Conservation (phyloP, 768 basidiomycete genomes). For the Pleurotus giganteus region DNA sequence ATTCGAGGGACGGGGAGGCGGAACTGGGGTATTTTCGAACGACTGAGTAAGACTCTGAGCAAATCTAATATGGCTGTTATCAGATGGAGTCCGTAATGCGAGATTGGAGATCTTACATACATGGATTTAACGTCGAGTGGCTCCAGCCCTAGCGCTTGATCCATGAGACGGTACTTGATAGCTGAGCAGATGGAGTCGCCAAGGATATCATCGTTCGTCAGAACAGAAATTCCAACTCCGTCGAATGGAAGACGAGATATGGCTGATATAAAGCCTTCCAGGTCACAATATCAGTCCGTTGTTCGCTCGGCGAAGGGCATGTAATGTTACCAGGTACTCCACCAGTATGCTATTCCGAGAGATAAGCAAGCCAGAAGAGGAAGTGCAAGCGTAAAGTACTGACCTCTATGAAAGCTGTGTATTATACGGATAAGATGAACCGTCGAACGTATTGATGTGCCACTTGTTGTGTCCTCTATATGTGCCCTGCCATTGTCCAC, state of each 20-base stretch:
- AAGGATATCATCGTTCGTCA: constrained; percentile 24
- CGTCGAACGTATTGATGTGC: too few relatives aligned
- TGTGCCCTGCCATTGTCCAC: too few relatives aligned
- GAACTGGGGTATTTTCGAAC: neutral
- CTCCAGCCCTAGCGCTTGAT: constrained; percentile 19
- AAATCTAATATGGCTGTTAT: neutral
- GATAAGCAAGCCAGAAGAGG: too few relatives aligned
- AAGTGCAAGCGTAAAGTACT: too few relatives aligned
- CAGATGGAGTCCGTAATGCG: neutral
- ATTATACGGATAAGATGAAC: too few relatives aligned
- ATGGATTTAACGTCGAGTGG: neutral
- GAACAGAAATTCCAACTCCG: constrained; percentile 26
- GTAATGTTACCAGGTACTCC: too few relatives aligned
- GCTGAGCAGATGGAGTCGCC: constrained; percentile 17
- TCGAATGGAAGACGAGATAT: constrained; percentile 22
- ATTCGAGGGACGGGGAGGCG: constrained; percentile 15
- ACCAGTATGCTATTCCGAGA: too few relatives aligned
- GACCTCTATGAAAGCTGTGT: too few relatives aligned
- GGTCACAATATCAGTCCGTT: too few relatives aligned
- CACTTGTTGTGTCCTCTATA: too few relatives aligned
- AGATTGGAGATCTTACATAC: neutral
- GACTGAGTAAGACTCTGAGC: neutral
- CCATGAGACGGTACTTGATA: constrained; percentile 23
- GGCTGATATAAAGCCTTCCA: constrained; percentile 19
- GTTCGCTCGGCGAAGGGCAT: too few relatives aligned